Evolutionary conservation across 2,329 filamentous ascomycete species (phyloP).

Genomic region (Trichophyton rubrum): DNA sequence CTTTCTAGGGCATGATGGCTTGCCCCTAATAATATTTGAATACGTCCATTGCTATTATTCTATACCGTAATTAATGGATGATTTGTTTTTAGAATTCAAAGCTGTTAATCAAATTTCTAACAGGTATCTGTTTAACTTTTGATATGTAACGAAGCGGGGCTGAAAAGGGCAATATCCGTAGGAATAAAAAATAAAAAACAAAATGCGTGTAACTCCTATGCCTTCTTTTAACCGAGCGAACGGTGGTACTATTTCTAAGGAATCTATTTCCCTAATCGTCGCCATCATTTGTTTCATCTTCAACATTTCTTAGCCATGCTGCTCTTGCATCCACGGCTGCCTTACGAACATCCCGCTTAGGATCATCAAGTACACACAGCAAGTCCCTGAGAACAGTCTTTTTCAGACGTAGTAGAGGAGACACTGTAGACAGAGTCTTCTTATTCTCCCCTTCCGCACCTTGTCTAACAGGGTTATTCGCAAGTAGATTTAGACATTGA

Average conservation of each 20-base stretch:
- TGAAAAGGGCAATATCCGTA: neutral
- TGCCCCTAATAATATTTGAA: too few species aligned
- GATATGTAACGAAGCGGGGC: neutral
- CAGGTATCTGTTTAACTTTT: neutral
- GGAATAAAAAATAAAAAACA: too few species aligned
- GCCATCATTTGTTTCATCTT: slow-evolving; percentile 1
- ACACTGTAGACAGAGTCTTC: slow-evolving; percentile 19
- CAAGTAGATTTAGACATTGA: slow-evolving; percentile 29
- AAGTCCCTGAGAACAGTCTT: slow-evolving; percentile 45
- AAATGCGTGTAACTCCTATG: too few species aligned
- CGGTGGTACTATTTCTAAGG: neutral
- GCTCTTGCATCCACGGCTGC: slow-evolving; percentile 49
- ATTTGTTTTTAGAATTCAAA: neutral
- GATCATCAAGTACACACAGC: slow-evolving; percentile 46
- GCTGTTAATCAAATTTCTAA: neutral
- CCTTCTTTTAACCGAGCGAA: too few species aligned
- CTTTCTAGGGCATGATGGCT: too few species aligned
- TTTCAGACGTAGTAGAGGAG: slow-evolving; percentile 44
- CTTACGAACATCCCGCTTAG: slow-evolving; percentile 48
- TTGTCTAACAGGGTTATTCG: slow-evolving; percentile 19
- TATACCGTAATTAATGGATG: neutral
- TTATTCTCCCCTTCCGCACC: slow-evolving; percentile 13
- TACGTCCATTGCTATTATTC: neutral
- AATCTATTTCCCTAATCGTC: neutral
- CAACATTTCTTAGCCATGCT: slow-evolving; percentile 41